phyloP scores from a whole-genome alignment of 306 rosid species.

The Sicyos edulis region DNA sequence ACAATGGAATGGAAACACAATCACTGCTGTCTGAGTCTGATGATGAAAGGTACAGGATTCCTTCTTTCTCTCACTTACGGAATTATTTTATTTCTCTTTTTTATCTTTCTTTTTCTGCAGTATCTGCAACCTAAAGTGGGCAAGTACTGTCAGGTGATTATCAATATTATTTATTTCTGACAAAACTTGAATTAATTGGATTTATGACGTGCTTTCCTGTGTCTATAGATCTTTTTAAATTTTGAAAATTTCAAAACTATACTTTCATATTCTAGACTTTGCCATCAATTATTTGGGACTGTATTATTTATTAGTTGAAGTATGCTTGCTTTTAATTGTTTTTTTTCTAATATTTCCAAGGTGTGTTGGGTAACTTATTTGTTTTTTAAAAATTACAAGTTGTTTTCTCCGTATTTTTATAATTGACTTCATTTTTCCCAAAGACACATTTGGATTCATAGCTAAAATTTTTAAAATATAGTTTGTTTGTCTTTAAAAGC shows the following conservation, averaged over 20 bases:
- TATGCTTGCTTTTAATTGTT: not conserved
- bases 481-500: no score
- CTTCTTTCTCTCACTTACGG: not conserved
- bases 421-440: no score
- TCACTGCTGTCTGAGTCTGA: slow-evolving; percentile 17
- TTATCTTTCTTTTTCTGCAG: not conserved
- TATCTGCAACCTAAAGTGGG: slow-evolving; percentile 3
- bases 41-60: slow-evolving; percentile 19
- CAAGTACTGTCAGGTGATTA: slow-evolving; percentile 14
- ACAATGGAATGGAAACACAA: slow-evolving; percentile 12
- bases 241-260: not conserved
- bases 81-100: slow-evolving; percentile 3
- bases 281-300: not conserved
- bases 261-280: not conserved
- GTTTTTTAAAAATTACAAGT: no score
- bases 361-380: no score
- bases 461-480: no score
- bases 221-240: not conserved
- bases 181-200: not conserved
- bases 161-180: slow-evolving; percentile 7
- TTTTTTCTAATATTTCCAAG: no score
- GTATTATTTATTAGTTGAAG: not conserved
- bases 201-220: not conserved
- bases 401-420: no score
- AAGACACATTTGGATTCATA: no score